phyloP scores from a whole-genome alignment of 345 rosid species.

The Citrus hindsii region DNA sequence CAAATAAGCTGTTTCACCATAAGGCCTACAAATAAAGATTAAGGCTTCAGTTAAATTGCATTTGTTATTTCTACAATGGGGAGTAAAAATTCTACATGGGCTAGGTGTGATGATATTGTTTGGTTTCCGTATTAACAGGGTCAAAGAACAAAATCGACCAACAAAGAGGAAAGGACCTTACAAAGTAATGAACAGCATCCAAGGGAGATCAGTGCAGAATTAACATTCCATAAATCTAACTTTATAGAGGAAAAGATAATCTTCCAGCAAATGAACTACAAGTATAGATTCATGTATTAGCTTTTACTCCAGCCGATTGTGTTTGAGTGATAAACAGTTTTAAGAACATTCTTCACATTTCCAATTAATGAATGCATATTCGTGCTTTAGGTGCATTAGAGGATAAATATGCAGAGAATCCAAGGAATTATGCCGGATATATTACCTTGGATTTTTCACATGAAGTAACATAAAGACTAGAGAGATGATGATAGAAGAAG shows the following conservation, averaged over 20 bases:
- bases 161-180: background rate
- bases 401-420: conserved; percentile 11
- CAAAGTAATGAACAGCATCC: background rate
- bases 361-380: background rate
- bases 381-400: background rate
- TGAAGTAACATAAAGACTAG: conserved; percentile 66
- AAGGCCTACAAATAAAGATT: conserved; percentile 39
- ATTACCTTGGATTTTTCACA: conserved; percentile 56
- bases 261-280: background rate
- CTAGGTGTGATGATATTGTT: background rate
- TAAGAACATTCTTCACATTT: background rate
- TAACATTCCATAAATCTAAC: background rate
- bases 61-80: background rate
- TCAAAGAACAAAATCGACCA: background rate
- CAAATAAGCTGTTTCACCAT: conserved; percentile 35
- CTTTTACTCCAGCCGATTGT: background rate
- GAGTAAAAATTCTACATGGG: background rate
- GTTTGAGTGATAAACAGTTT: background rate
- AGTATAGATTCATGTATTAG: background rate
- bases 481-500: conserved; percentile 53
- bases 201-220: background rate
- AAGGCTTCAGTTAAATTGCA: background rate
- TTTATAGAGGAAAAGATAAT: background rate
- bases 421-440: background rate
- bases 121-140: background rate